Evolutionary conservation across 2,329 filamentous ascomycete genomes (phyloP).

Genomic region (Calonectria fujianensis): DNA sequence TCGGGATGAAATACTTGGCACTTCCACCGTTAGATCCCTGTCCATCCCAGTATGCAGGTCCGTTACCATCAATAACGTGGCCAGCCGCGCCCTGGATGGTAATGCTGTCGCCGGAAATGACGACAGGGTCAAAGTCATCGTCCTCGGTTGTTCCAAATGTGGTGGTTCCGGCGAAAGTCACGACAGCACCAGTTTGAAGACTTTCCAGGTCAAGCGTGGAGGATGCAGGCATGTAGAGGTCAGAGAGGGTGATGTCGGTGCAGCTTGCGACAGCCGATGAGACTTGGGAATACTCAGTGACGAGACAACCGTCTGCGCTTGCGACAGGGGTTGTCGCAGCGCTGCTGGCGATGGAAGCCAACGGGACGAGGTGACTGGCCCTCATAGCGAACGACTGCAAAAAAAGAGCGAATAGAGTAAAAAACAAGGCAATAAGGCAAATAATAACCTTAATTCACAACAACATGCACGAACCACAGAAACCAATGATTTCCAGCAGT

Average conservation of each 20-base stretch:
- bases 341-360: conserved; percentile 31
- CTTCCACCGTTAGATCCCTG: conserved; percentile 74
- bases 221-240: conserved; percentile 37
- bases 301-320: conserved; percentile 30
- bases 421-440: conserved; percentile 25
- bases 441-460: conserved; percentile 25
- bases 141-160: conserved; percentile 40
- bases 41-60: conserved; percentile 75
- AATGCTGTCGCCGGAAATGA: conserved; percentile 73
- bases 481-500: background rate
- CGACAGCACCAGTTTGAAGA: conserved; percentile 36
- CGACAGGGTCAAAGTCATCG: conserved; percentile 60
- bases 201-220: conserved; percentile 39
- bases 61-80: conserved; percentile 71
- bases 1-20: conserved; percentile 66
- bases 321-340: conserved; percentile 31
- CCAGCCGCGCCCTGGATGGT: conserved; percentile 70
- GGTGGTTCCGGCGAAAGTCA: conserved; percentile 39
- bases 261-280: conserved; percentile 40
- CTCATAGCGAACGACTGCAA: conserved; percentile 25
- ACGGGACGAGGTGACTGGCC: conserved; percentile 21
- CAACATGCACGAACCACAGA: conserved; percentile 11
- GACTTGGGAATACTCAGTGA: conserved; percentile 39
- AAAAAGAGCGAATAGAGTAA: conserved; percentile 28
- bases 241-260: conserved; percentile 37